Conservation (phyloP, 2,329 filamentous ascomycete genomes). For the Cyphellophora attinorum region DNA sequence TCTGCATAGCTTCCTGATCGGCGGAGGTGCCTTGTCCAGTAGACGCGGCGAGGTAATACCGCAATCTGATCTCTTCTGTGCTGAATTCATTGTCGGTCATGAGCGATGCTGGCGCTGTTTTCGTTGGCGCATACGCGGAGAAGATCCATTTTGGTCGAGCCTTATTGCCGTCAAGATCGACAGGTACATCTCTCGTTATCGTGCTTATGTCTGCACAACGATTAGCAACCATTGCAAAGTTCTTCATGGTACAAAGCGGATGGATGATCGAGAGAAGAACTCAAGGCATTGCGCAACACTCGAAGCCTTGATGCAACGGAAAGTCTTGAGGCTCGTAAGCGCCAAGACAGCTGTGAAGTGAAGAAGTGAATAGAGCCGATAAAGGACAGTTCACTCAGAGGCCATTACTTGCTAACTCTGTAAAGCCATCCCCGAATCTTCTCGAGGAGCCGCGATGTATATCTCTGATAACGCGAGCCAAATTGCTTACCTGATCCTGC, state of each 20-base stretch:
- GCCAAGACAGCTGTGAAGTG: too few relatives aligned
- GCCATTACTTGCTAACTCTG: constrained; percentile 14
- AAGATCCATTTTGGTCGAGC: constrained; percentile 78
- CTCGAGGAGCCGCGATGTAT: too few relatives aligned
- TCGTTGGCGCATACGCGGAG: constrained; percentile 73
- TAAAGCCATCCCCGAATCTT: background rate
- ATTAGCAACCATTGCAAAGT: too few relatives aligned
- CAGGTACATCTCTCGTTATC: constrained; percentile 49
- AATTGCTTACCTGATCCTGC: too few relatives aligned
- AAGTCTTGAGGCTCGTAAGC: too few relatives aligned
- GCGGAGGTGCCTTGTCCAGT: constrained; percentile 44
- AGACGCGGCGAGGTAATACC: constrained; percentile 57
- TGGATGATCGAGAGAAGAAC: too few relatives aligned
- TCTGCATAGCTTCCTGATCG: constrained; percentile 39
- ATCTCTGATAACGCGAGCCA: too few relatives aligned
- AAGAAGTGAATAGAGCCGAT: too few relatives aligned
- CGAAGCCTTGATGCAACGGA: too few relatives aligned
- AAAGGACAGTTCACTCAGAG: constrained; percentile 24
- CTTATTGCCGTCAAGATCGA: constrained; percentile 50
- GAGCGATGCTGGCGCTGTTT: constrained; percentile 67
- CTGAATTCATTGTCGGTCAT: constrained; percentile 85
- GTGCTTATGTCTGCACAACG: constrained; percentile 35
- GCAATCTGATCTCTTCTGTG: constrained; percentile 72
- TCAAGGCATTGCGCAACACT: too few relatives aligned
- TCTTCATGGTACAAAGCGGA: too few relatives aligned